Evolutionary conservation across 108 stramenopile genomes (phyloP).

Genomic region (Fistulifera pelliculosa): DNA sequence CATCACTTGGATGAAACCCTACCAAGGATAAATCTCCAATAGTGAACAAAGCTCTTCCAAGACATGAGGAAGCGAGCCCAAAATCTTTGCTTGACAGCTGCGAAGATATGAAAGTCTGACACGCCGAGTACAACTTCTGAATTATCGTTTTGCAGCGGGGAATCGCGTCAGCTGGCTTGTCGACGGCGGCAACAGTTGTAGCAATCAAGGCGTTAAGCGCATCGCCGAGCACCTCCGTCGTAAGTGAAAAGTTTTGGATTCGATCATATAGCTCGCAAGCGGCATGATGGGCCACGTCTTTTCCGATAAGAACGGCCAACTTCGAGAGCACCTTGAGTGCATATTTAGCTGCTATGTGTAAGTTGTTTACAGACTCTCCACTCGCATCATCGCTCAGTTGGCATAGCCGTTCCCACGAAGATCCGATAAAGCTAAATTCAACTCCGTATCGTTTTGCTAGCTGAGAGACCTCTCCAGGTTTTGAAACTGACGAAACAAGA

Average conservation of each 20-base stretch:
- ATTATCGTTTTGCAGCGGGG: too few relatives aligned
- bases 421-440: slow-evolving; percentile 36
- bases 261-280: slow-evolving; percentile 20
- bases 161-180: neutral
- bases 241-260: slow-evolving; percentile 30
- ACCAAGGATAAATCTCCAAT: slow-evolving; percentile 65
- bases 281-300: neutral
- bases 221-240: slow-evolving; percentile 44
- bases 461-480: slow-evolving; percentile 12
- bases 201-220: slow-evolving; percentile 42
- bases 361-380: neutral
- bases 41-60: slow-evolving; percentile 40
- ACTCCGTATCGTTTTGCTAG: slow-evolving; percentile 19
- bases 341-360: too few relatives aligned
- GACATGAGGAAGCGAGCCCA: neutral
- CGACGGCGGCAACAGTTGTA: slow-evolving; percentile 14
- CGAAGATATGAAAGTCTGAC: too few relatives aligned
- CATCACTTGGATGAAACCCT: slow-evolving; percentile 46
- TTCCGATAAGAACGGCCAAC: slow-evolving; percentile 18
- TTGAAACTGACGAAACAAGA: slow-evolving; percentile 26
- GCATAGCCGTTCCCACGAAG: slow-evolving; percentile 27
- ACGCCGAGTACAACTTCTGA: too few relatives aligned
- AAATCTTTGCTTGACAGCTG: too few relatives aligned
- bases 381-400: neutral
- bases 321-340: slow-evolving; percentile 19